Base-by-base conservation (phyloP, 768 basidiomycete species). In the Royoungia palumana region DNA sequence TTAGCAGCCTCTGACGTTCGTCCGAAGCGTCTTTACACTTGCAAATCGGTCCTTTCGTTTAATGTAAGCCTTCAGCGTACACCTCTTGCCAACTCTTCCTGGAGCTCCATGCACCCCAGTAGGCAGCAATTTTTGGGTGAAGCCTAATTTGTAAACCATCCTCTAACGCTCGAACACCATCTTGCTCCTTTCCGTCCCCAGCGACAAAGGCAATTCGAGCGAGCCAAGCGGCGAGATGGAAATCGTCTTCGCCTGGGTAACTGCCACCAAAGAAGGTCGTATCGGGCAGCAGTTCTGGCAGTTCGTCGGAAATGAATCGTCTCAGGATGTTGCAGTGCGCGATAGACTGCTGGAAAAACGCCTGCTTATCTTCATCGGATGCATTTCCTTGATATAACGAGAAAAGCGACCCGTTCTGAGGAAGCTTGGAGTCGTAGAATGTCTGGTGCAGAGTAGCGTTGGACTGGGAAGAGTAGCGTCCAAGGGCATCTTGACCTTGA, bases 151-250 rank as follows among this genome's bases (percentile, higher is more conserved):
- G 70, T 14, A 76, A 66, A 55, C 65, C 72, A 41, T 68, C 66
- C 60, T 75, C 72, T 5, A 79, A 53, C 3, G 68, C 61, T 22
- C 56, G 59, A 35, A 72, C 43, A 4, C 72, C 75, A 11, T 74
- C 70, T 19, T 67, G 69, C 22, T 65, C 67, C 12, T 61, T 59
- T 16, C 60, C 64, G 21, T 66, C 74, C 1, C 76, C 76, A 1
- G 59, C 47, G 6, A 75, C 54, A 19, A 65, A 64, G 11, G 70
- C 69, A 21, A 80, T 71, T 25, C 76, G 73, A 21, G 77, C 73
- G 25, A 82, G 62, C 80, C 77, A 82, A 8, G 71, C 76, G 6
- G 53, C 75, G 35, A 82, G 64, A 62, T 80, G 79, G 66, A 76
- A 79, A 57, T 80, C 81, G 46, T 77, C 78, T 57, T 79, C 77